Base-by-base conservation (phyloP, 2,329 filamentous ascomycete species). In the Ceratocystis eucalypticola region DNA sequence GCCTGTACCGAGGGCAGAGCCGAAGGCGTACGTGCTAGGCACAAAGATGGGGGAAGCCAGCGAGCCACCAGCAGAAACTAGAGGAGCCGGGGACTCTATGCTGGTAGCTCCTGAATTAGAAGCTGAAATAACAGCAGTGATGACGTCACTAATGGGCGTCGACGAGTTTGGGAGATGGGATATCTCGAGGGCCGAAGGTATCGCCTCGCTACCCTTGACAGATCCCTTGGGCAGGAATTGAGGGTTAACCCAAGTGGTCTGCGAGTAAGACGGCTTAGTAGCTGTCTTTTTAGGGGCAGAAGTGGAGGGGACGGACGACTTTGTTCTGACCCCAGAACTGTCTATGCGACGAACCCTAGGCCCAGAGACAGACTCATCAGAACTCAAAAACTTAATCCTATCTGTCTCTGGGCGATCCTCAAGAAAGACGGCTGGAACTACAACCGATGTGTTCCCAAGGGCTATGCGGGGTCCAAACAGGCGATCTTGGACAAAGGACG, bases 391-490 rank as follows among this genome's bases (percentile, higher is more conserved):
- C 25, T 33, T 59, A 8, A 33, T 6, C 28, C 37, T n/a, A 1
- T 59, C 55, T 6, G 17, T 30, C 25, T 59, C 28, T 5, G 28
- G 55, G 8, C 28, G 28, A 59, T 37, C 55, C 55, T 59, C 61
- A 17, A 62, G 44, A n/a, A 62, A 62, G 8, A 20, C 15, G 6
- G 45, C 17, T 5, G 61, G 61, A 2, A 62, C 61, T 7, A 44
- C 25, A 5, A 2, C 20, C 28, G n/a, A 30, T 28, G 41, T 28
- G 44, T 62, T 46, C 5, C 10, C 17, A 17, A 20, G 20, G n/a
- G 61, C 61, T 25, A 62, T 12, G 17, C 61, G 61, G 20, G 41
- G 22, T 15, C 61, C 61, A 62, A 62, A 62, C 22, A 62, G 22
- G 7, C 61, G 61, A 25, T 48, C 41, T 6, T 62, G 20, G 6